Evolutionary conservation across 768 basidiomycete genomes (phyloP), one percentile per base, ranked within the genome.

Genomic region (Termitomyces sp.): DNA sequence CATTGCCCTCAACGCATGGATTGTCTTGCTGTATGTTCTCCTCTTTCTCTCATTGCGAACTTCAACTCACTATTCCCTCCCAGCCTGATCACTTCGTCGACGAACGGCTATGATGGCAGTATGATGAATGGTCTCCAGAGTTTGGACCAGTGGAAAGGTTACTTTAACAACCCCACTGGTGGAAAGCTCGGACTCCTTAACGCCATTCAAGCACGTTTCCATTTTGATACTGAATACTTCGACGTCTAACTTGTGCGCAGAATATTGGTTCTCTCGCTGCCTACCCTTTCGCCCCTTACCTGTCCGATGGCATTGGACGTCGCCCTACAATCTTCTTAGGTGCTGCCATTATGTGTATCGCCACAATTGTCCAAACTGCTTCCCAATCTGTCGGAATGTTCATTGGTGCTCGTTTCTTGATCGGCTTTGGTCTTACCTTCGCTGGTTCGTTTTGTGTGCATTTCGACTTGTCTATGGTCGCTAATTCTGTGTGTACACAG

Each of bases 121-220:
- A 83, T 89, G 82, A 87, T 89, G 87, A 89, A 90, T 70, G 86
- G 86, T 68, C 75, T 92, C 42, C 89, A 92, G 70, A 81, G 81
- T 47, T 75, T 90, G 58, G 55, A 65, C 18, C 81, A 85, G 61
- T 92, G 90, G 90, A 69, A 75, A 48, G 47, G 59, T 8, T 86
- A 82, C 65, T 91, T 92, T 69, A 59, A 75, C 55, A n/a, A 74
- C 54, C 89, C 90, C 15, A 70, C 74, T 18, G 79, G 81, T 44
- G 75, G 80, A 34, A 83, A 72, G 63, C 77, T 89, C 31, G 86
- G 88, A 67, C 70, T 90, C 18, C 77, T 90, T 51, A 88, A 87
- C 64, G 88, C 87, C 55, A 88, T 89, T 54, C 88, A 89, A 71
- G 87, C 82, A 63, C 55, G 75, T 70, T 47, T 48, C 24, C n/a